phyloP scores from a whole-genome alignment of 768 basidiomycete genomes.

The Lentinula detonsa region DNA sequence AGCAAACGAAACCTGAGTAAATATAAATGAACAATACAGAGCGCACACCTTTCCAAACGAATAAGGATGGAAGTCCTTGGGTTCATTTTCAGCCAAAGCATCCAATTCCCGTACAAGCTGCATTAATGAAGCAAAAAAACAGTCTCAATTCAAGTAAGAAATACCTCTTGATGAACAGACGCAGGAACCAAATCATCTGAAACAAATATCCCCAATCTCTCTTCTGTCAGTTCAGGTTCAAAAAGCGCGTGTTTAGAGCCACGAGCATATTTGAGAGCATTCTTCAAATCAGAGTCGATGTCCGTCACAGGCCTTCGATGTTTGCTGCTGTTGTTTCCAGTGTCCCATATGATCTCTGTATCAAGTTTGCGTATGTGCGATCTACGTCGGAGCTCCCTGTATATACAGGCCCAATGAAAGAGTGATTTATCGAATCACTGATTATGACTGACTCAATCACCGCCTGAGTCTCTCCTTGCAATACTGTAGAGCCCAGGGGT shows the following conservation, averaged over 20 bases:
- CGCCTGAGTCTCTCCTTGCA: background rate
- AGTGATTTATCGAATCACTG: background rate
- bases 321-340: background rate
- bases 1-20: background rate
- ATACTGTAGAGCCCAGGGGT: background rate
- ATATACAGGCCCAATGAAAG: no score
- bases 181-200: slow-evolving; percentile 10
- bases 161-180: slow-evolving; percentile 11
- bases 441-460: background rate
- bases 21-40: no score
- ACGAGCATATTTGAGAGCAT: background rate
- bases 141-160: background rate
- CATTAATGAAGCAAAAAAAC: no score
- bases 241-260: background rate
- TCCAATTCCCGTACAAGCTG: slow-evolving; percentile 11
- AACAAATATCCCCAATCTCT: background rate
- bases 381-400: background rate
- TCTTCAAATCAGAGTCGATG: background rate
- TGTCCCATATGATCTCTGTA: background rate
- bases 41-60: slow-evolving; percentile 8
- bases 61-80: slow-evolving; percentile 14
- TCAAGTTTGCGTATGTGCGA: background rate
- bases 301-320: background rate
- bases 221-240: slow-evolving; percentile 1
- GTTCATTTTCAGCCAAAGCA: slow-evolving; percentile 9